phyloP scores from a whole-genome alignment of 2,329 filamentous ascomycete species.

The Botrytis fragariae region DNA sequence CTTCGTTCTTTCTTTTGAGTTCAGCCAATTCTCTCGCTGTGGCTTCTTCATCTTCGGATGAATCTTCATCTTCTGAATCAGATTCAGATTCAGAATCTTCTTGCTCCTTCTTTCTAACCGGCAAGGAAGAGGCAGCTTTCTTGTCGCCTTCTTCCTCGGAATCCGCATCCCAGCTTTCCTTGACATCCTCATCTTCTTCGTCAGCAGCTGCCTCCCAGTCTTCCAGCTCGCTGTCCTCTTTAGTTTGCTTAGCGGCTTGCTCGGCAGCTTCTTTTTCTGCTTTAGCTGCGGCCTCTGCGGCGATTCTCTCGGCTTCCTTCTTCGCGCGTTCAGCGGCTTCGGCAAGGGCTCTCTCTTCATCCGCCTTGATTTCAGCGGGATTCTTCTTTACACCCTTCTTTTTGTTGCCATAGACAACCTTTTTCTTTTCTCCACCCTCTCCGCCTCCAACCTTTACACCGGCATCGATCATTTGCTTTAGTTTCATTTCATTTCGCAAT shows the following conservation, averaged over 20 bases:
- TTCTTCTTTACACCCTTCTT: conserved; percentile 67
- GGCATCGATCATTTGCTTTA: conserved; percentile 81
- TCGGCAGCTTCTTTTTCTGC: conserved; percentile 58
- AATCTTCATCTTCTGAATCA: conserved; percentile 53
- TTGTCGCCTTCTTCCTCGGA: conserved; percentile 63
- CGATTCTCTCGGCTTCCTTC: conserved; percentile 63
- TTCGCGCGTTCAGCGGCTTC: conserved; percentile 74
- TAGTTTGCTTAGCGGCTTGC: conserved; percentile 53
- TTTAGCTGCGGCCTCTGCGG: conserved; percentile 61
- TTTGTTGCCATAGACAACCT: conserved; percentile 70
- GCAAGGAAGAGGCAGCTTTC: conserved; percentile 33
- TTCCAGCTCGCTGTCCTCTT: conserved; percentile 60
- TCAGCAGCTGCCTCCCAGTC: conserved; percentile 88
- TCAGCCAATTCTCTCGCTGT: conserved; percentile 72
- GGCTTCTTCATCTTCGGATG: conserved; percentile 64
- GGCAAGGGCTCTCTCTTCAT: conserved; percentile 75
- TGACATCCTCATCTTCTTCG: conserved; percentile 72
- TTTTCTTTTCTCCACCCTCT: conserved; percentile 56
- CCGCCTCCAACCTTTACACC: conserved; percentile 69
- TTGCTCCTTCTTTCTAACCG: conserved; percentile 28
- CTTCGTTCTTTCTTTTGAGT: conserved; percentile 79
- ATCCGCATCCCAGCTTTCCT: conserved; percentile 93
- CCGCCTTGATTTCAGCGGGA: conserved; percentile 53
- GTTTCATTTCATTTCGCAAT: conserved; percentile 71
- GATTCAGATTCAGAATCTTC: conserved; percentile 63